Evolutionary conservation across 805 yeast species (phyloP).

Genomic region (Zygoascus biomembranicola): DNA sequence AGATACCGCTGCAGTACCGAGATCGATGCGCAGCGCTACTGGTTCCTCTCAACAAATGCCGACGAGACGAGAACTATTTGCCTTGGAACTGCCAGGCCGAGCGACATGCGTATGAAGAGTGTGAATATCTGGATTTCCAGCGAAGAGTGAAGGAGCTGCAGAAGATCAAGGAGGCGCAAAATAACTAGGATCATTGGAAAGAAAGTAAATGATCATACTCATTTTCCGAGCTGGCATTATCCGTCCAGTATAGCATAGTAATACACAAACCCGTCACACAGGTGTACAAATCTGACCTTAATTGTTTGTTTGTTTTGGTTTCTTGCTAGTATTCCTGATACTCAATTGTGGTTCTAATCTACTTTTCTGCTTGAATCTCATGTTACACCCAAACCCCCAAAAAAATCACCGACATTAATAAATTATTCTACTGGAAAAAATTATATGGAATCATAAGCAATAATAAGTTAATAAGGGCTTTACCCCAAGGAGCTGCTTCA

Average conservation of each 20-base stretch:
- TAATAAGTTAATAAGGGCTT: background rate
- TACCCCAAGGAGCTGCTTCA: background rate
- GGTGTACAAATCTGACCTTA: too few species aligned
- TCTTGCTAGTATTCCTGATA: too few species aligned
- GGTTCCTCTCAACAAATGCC: slow-evolving; percentile 55
- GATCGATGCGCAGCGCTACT: slow-evolving; percentile 71
- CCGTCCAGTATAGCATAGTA: too few species aligned
- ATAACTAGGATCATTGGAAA: background rate
- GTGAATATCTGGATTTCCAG: slow-evolving; percentile 73
- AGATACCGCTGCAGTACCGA: slow-evolving; percentile 71
- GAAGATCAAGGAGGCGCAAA: slow-evolving; percentile 38
- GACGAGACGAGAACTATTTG: slow-evolving; percentile 45
- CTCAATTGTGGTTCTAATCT: too few species aligned
- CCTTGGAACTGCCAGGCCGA: slow-evolving; percentile 72
- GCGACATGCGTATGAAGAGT: slow-evolving; percentile 78
- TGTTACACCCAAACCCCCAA: too few species aligned
- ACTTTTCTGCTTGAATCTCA: too few species aligned
- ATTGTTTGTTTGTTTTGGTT: too few species aligned
- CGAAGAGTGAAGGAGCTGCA: slow-evolving; percentile 71
- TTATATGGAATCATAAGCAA: background rate
- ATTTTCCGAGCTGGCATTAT: too few species aligned
- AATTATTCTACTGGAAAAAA: background rate
- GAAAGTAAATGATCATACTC: too few species aligned
- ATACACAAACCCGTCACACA: too few species aligned
- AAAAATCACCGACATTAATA: background rate